phyloP scores from a whole-genome alignment of 768 basidiomycete species.

The Leccinum disarticulatum region DNA sequence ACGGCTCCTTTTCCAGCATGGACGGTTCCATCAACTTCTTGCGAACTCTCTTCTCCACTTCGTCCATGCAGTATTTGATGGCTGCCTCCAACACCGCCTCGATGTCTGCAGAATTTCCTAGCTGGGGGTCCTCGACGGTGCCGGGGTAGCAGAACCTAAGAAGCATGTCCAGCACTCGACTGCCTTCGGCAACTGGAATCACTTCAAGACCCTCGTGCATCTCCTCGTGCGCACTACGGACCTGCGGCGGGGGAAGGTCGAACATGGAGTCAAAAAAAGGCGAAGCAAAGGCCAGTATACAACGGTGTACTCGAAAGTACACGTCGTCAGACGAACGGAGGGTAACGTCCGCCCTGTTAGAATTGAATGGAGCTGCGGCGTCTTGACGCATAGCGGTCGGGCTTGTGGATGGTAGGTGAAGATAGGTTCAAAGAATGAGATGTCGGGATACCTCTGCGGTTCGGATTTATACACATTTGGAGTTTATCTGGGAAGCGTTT shows the following conservation, averaged over 20 bases:
- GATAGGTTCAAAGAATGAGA: background rate
- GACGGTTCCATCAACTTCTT: constrained; percentile 24
- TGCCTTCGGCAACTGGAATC: constrained; percentile 33
- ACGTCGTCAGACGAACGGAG: constrained; percentile 49
- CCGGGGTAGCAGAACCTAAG: constrained; percentile 38
- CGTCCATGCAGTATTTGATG: constrained; percentile 33
- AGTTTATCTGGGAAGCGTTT: background rate
- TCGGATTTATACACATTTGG: constrained; percentile 13
- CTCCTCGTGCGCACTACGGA: constrained; percentile 13
- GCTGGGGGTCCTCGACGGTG: constrained; percentile 23
- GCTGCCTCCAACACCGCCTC: constrained; percentile 30
- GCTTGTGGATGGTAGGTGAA: background rate
- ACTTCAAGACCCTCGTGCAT: constrained; percentile 17
- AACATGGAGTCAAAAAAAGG: constrained; percentile 36
- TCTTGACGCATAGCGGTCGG: constrained; percentile 19
- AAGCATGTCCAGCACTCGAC: constrained; percentile 29
- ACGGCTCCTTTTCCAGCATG: constrained; percentile 29
- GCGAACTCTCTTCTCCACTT: constrained; percentile 25
- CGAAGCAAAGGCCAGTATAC: constrained; percentile 28
- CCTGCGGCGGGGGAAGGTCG: constrained; percentile 26
- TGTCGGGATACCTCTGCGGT: background rate
- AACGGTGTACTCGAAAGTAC: constrained; percentile 25
- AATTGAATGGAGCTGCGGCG: constrained; percentile 43
- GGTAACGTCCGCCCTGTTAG: constrained; percentile 48
- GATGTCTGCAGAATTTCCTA: constrained; percentile 17